phyloP scores from a whole-genome alignment of 495 filamentous ascomycete genomes.

The Annulohypoxylon moriforme region DNA sequence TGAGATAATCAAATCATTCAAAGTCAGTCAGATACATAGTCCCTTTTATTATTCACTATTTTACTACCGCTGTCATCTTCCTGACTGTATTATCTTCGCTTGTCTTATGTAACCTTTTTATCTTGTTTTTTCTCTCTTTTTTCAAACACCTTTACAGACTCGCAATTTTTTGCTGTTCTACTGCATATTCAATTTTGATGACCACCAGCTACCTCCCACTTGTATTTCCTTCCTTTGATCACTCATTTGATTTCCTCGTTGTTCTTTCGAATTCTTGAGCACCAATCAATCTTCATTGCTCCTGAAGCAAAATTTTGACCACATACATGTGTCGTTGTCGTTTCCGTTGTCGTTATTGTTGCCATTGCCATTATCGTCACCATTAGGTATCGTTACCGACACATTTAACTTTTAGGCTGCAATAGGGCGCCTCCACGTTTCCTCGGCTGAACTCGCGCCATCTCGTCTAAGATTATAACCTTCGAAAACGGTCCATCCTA shows the following conservation, averaged over 20 bases:
- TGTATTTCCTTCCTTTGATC: background rate
- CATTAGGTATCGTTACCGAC: conserved; percentile 3
- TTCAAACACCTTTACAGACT: background rate
- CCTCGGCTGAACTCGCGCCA: conserved; percentile 7
- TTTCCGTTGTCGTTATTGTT: background rate
- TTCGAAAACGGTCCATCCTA: conserved; percentile 23
- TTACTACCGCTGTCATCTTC: background rate
- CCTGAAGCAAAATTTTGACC: conserved; percentile 1
- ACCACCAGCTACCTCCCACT: background rate
- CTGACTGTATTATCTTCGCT: background rate
- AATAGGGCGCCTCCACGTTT: conserved; percentile 13
- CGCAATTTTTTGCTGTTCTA: background rate
- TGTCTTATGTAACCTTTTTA: background rate
- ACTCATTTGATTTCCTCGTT: background rate
- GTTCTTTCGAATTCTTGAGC: conserved; percentile 1
- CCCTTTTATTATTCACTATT: background rate
- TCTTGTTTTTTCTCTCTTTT: background rate
- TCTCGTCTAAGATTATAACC: conserved; percentile 10
- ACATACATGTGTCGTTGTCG: background rate
- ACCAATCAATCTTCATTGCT: background rate
- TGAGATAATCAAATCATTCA: conserved; percentile 9
- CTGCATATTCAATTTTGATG: background rate
- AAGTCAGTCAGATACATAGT: background rate
- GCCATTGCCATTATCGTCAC: background rate
- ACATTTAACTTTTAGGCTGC: conserved; percentile 34